These are phyloP conservation scores for Aspergillus eucalypticola DNA, from an alignment of 2,329 filamentous ascomycete genomes.

Conservation along the genomic window DNA sequence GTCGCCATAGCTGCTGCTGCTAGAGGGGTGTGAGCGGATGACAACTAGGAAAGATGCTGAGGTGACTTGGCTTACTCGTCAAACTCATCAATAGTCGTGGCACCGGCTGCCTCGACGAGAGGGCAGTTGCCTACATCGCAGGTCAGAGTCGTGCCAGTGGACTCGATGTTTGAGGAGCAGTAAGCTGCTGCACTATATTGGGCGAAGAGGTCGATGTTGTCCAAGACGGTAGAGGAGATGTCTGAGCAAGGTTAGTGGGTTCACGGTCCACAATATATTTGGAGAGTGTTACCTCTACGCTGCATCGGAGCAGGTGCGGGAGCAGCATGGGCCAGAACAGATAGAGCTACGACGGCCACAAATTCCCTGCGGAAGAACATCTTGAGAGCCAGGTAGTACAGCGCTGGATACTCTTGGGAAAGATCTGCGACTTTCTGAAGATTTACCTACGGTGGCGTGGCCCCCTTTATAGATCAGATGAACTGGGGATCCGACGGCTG, in stretches of 20 bases:
- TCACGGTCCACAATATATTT: too few relatives aligned
- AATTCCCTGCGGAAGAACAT: constrained; percentile 6
- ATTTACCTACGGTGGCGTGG: neutral
- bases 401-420: neutral
- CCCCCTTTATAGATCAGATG: neutral
- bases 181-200: constrained; percentile 54
- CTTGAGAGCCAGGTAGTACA: neutral
- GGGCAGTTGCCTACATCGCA: constrained; percentile 49
- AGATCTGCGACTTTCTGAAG: neutral
- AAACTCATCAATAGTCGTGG: constrained; percentile 47
- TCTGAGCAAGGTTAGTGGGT: neutral
- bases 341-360: neutral
- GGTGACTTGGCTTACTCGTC: constrained; percentile 36
- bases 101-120: constrained; percentile 45
- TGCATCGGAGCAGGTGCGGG: constrained; percentile 7
- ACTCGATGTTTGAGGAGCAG: constrained; percentile 48
- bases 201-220: constrained; percentile 42
- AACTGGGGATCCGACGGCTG: neutral
- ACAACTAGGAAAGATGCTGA: too few relatives aligned
- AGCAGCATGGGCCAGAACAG: constrained; percentile 3
- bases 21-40: neutral
- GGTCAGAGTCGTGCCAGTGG: constrained; percentile 40
- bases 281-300: constrained; percentile 3
- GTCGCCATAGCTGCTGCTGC: constrained; percentile 29
- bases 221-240: constrained; percentile 1